Evolutionary conservation across 495 filamentous ascomycete species (phyloP).

Genomic region (Penicillium steckii): DNA sequence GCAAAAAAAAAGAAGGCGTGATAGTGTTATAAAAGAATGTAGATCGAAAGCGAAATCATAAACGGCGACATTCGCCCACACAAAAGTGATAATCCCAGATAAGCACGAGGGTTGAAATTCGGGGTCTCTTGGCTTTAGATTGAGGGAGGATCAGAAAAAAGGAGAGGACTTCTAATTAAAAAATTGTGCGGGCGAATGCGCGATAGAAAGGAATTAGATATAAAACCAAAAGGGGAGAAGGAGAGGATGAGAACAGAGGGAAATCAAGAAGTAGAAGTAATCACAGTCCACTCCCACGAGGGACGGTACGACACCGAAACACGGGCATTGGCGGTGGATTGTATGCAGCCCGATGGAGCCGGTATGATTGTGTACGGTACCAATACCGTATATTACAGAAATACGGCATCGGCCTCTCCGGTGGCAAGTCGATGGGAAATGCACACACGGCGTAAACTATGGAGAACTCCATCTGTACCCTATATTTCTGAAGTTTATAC

Average conservation of each 20-base stretch:
- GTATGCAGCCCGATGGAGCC: conserved; percentile 26
- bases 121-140: conserved; percentile 18
- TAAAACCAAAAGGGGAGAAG: conserved; percentile 1
- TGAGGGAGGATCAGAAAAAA: conserved; percentile 25
- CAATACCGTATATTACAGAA: conserved; percentile 3
- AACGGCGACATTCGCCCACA: conserved; percentile 49
- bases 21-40: conserved; percentile 30
- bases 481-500: too few species aligned
- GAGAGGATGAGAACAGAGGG: not conserved
- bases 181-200: conserved; percentile 50
- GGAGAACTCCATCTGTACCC: not conserved
- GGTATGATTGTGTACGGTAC: conserved; percentile 8
- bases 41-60: conserved; percentile 34
- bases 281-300: too few species aligned
- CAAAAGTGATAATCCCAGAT: conserved; percentile 12
- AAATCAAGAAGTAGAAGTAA: conserved; percentile 5
- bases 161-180: conserved; percentile 32
- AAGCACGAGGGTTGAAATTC: not conserved
- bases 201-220: conserved; percentile 35
- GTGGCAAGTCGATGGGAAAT: conserved; percentile 7
- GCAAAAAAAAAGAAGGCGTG: conserved; percentile 12
- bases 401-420: not conserved
- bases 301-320: too few species aligned
- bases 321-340: too few species aligned
- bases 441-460: not conserved